Evolutionary conservation across 768 basidiomycete species (phyloP).

Genomic region (Trametes maxima): DNA sequence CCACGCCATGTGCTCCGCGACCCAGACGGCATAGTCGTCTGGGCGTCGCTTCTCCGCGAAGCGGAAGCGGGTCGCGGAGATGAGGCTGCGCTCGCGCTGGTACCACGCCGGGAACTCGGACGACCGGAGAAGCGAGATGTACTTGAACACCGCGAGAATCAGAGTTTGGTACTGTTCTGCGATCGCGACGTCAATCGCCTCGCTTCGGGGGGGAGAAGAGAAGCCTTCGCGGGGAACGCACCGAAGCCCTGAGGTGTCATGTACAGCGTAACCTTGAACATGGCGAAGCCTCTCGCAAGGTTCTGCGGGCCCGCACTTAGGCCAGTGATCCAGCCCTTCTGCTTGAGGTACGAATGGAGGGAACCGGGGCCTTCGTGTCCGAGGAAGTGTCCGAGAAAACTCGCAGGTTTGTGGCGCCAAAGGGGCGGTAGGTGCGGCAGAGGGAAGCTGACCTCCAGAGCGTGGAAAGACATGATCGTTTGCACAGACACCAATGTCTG

Average conservation of each 20-base stretch:
- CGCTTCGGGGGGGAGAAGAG: no score
- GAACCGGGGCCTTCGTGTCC: constrained; percentile 96
- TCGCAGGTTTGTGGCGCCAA: constrained; percentile 78
- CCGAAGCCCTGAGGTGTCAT: constrained; percentile 87
- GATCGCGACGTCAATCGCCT: constrained; percentile 2
- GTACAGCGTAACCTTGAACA: constrained; percentile 82
- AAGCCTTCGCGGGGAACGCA: constrained; percentile 41
- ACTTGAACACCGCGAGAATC: constrained; percentile 74
- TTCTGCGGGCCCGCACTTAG: constrained; percentile 70
- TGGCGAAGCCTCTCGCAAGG: constrained; percentile 81
- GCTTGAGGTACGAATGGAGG: constrained; percentile 86
- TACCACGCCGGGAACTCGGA: constrained; percentile 64
- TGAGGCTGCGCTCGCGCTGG: constrained; percentile 72
- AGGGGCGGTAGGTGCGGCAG: constrained; percentile 70
- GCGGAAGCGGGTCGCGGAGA: constrained; percentile 77
- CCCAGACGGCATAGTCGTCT: constrained; percentile 74
- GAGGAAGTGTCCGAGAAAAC: constrained; percentile 78
- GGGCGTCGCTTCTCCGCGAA: constrained; percentile 86
- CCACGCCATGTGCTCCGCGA: constrained; percentile 75
- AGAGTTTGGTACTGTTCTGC: constrained; percentile 77
- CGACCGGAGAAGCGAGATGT: constrained; percentile 67
- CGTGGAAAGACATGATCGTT: constrained; percentile 87
- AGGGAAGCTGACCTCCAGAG: constrained; percentile 80
- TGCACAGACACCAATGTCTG: constrained; percentile 84
- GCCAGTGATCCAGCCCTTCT: constrained; percentile 81